A percentile compares a stretch with the other conserved stretches of the same genome.
phyloP scores from a whole-genome alignment of 495 filamentous ascomycete genomes.

The Talaromyces nanjingensis region DNA sequence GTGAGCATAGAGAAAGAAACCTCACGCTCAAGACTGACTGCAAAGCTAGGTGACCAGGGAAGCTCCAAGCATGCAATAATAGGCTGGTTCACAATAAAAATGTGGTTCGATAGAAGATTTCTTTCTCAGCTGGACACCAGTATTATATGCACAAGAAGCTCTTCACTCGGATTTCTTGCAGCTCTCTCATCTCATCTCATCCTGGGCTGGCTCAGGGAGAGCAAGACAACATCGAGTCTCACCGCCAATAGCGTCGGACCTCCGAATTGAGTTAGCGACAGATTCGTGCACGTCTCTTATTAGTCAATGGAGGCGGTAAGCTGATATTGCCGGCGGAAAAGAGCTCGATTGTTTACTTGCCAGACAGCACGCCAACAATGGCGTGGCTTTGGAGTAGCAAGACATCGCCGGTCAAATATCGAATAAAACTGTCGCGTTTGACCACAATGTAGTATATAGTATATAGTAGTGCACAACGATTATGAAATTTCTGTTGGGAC shows the following conservation, averaged over 20 bases:
- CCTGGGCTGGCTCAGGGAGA: too few species aligned
- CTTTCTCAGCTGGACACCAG: neutral
- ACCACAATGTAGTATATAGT: too few species aligned
- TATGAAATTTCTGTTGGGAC: neutral
- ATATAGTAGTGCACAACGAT: neutral
- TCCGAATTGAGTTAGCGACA: neutral
- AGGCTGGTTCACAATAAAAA: neutral
- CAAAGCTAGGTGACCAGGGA: neutral
- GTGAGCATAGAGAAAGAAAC: too few species aligned
- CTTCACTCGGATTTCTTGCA: neutral
- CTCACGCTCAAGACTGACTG: neutral
- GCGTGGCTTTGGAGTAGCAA: conserved; percentile 13
- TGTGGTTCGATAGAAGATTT: neutral
- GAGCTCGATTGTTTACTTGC: neutral
- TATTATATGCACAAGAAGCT: neutral
- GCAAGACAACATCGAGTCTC: neutral
- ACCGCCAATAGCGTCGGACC: neutral
- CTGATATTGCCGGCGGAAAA: neutral
- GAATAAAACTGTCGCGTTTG: neutral
- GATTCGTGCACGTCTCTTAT: neutral
- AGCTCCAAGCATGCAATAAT: neutral
- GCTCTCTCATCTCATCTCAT: neutral
- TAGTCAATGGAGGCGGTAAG: neutral
- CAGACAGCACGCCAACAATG: neutral
- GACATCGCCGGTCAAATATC: neutral